Evolutionary conservation across 306 rosid genomes (phyloP).

Genomic region (Glycyrrhiza uralensis): DNA sequence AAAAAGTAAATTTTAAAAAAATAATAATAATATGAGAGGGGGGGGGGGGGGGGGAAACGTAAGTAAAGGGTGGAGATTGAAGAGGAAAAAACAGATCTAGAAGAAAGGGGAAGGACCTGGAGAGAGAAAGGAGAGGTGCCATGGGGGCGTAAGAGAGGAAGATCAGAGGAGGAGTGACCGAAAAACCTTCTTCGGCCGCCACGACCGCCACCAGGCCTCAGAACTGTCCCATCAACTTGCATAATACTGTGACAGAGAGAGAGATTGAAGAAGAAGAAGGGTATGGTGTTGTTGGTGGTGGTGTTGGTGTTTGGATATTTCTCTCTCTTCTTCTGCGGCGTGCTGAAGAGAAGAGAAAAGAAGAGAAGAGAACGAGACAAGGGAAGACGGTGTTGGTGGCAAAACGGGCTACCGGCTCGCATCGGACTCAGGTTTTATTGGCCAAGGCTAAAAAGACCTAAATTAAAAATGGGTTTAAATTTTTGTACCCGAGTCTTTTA

Average conservation of each 20-base stretch:
- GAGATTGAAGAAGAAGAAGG: background rate
- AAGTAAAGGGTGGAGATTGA: background rate
- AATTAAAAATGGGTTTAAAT: no score
- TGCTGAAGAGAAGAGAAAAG: slow-evolving; percentile 7
- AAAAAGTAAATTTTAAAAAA: slow-evolving; percentile 13
- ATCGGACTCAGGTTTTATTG: no score
- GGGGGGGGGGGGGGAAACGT: no score
- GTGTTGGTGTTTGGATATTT: background rate
- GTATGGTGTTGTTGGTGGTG: background rate
- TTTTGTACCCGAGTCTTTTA: no score
- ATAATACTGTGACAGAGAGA: slow-evolving; percentile 46
- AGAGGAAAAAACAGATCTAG: slow-evolving; percentile 21
- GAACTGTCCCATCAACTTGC: slow-evolving; percentile 68
- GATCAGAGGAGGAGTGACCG: slow-evolving; percentile 67
- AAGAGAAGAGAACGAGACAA: background rate
- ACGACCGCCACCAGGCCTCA: slow-evolving; percentile 97
- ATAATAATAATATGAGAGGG: background rate
- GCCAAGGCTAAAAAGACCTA: no score
- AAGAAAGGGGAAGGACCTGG: slow-evolving; percentile 35
- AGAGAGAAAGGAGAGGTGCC: slow-evolving; percentile 48
- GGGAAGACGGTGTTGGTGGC: background rate
- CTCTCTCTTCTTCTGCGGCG: slow-evolving; percentile 17
- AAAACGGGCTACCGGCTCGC: no score
- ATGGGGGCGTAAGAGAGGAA: slow-evolving; percentile 51
- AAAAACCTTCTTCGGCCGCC: slow-evolving; percentile 70